Conservation (phyloP, 306 rosid genomes). For the Quercus agrifolia region DNA sequence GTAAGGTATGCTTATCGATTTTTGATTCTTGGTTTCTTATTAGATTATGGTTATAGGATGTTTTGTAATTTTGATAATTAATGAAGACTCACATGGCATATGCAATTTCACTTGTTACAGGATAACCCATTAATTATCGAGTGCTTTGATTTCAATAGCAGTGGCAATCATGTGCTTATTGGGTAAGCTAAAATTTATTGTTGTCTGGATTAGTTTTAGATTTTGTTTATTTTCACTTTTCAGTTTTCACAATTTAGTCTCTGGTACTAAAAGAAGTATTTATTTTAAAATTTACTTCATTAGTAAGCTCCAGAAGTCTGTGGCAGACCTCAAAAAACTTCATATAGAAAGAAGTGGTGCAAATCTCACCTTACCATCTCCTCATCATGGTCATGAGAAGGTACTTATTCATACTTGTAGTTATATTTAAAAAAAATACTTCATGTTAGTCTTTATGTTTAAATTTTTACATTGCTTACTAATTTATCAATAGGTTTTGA, state of each 20-base stretch:
- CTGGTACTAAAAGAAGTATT: background rate
- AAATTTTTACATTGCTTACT: background rate
- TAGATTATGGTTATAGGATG: background rate
- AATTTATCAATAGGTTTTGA: constrained; percentile 42
- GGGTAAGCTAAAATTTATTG: constrained; percentile 49
- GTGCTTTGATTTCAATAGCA: constrained; percentile 87
- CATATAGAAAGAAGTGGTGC: constrained; percentile 39
- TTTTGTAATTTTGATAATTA: constrained; percentile 3
- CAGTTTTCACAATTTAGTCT: background rate
- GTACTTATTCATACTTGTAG: constrained; percentile 29
- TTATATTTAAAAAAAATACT: background rate
- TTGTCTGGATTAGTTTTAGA: background rate
- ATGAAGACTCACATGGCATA: background rate
- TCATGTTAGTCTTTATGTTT: background rate
- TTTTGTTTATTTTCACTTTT: background rate
- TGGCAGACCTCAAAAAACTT: constrained; percentile 65
- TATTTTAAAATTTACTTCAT: constrained; percentile 7
- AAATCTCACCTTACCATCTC: constrained; percentile 47
- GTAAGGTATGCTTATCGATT: constrained; percentile 53
- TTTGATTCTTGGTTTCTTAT: constrained; percentile 1
- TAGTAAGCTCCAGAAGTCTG: constrained; percentile 69
- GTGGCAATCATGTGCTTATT: constrained; percentile 67
- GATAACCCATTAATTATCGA: constrained; percentile 75
- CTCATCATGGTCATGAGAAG: constrained; percentile 48
- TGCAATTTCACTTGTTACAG: constrained; percentile 32